A percentile compares a stretch with the other conserved stretches of the same genome.
phyloP scores from a whole-genome alignment of 2,329 filamentous ascomycete genomes.

The Dothistroma pini region DNA sequence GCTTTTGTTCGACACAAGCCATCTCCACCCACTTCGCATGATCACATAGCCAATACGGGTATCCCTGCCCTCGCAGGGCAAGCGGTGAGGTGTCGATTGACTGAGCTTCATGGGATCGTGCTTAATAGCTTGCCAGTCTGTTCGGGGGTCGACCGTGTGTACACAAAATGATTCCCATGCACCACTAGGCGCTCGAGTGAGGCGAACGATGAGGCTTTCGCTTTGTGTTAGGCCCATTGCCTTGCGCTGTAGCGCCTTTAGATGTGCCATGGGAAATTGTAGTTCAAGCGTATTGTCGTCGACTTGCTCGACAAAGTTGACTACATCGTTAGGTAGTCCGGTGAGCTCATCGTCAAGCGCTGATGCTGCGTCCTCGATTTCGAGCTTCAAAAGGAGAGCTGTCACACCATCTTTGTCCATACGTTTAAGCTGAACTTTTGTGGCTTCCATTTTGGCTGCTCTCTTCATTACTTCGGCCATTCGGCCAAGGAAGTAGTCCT shows the following conservation, averaged over 20 bases:
- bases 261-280: background rate
- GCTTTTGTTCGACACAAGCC: background rate
- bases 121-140: background rate
- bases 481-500: constrained; percentile 6
- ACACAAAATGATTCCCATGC: constrained; percentile 6
- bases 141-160: constrained; percentile 3
- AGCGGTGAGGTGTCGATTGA: background rate
- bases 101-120: constrained; percentile 3
- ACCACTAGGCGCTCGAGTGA: background rate
- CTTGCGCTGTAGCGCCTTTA: background rate
- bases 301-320: constrained; percentile 4
- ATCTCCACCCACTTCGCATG: constrained; percentile 3
- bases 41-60: constrained; percentile 1
- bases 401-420: constrained; percentile 1
- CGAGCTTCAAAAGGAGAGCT: background rate
- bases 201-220: constrained; percentile 4
- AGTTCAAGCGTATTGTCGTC: constrained; percentile 2
- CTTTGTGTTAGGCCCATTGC: background rate
- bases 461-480: background rate
- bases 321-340: constrained; percentile 1
- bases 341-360: constrained; percentile 1
- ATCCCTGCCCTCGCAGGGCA: constrained; percentile 1
- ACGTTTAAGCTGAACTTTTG: background rate
- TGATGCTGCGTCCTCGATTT: constrained; percentile 2
- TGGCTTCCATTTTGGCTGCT: background rate